A percentile compares a stretch with the other conserved stretches of the same genome.
phyloP scores from a whole-genome alignment of 805 yeast species.

The Maudiozyma saulgeensis region DNA sequence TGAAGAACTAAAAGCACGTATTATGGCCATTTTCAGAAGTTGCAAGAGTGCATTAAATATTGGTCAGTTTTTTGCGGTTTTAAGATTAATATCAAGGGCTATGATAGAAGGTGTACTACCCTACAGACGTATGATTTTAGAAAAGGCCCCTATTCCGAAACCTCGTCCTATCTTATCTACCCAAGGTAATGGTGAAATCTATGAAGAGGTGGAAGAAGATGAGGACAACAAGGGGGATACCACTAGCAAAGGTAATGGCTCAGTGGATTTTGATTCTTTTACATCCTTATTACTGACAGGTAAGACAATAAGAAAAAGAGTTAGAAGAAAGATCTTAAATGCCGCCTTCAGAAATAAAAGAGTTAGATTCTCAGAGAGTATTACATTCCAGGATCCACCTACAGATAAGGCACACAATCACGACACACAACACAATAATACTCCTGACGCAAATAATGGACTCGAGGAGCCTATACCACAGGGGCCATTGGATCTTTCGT shows the following conservation, averaged over 20 bases:
- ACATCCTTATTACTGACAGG: slow-evolving; percentile 81
- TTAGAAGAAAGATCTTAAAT: slow-evolving; percentile 25
- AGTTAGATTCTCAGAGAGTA: slow-evolving; percentile 66
- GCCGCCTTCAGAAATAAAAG: slow-evolving; percentile 40
- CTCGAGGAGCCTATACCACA: not conserved
- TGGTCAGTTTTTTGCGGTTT: slow-evolving; percentile 83
- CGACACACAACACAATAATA: slow-evolving; percentile 8
- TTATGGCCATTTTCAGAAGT: slow-evolving; percentile 42
- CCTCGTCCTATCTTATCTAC: slow-evolving; percentile 71
- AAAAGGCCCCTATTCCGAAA: slow-evolving; percentile 57
- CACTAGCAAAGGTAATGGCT: slow-evolving; percentile 13
- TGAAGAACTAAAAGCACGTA: slow-evolving; percentile 39
- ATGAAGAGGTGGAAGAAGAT: slow-evolving; percentile 31
- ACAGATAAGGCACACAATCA: slow-evolving; percentile 2
- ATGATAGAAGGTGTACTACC: slow-evolving; percentile 43
- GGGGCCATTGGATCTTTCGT: slow-evolving; percentile 43
- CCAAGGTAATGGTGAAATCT: slow-evolving; percentile 42
- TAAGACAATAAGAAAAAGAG: slow-evolving; percentile 43
- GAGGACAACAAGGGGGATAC: slow-evolving; percentile 12
- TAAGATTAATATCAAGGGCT: slow-evolving; percentile 71
- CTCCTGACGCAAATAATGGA: slow-evolving; percentile 2
- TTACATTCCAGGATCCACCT: slow-evolving; percentile 32
- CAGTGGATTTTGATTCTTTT: slow-evolving; percentile 75
- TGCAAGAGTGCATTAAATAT: slow-evolving; percentile 56
- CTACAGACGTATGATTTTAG: slow-evolving; percentile 41